Percentiles rank a stretch among this genome's conserved stretches.
Evolutionary conservation across 352 stramenopile species (phyloP).

Genomic region (Pythium rhizo-oryzae): DNA sequence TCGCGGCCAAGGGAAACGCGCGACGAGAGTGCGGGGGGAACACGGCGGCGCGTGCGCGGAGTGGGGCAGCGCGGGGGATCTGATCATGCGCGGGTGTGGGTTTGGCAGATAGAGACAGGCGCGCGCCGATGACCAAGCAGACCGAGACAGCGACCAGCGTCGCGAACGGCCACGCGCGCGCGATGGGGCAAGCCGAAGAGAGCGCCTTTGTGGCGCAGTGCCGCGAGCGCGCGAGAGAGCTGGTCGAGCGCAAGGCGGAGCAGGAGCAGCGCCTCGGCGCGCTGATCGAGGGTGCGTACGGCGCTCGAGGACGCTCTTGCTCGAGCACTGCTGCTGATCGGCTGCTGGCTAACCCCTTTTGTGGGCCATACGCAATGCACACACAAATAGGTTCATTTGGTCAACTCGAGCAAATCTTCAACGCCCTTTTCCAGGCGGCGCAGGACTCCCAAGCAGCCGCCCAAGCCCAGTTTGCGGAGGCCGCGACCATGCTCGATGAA

Average conservation of each 20-base stretch:
- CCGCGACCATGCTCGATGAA: conserved; percentile 7
- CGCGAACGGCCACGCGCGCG: not conserved
- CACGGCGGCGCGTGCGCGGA: not conserved
- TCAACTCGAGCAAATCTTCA: conserved; percentile 40
- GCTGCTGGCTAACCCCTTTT: not conserved
- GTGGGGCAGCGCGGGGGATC: not conserved
- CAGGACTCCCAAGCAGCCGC: conserved; percentile 5
- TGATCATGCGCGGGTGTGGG: not conserved
- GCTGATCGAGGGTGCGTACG: conserved; percentile 51
- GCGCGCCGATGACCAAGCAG: not conserved
- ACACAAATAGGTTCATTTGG: conserved; percentile 14
- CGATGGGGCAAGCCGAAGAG: not conserved
- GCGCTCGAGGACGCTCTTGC: not conserved
- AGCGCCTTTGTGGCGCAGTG: conserved; percentile 41
- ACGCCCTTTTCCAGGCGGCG: conserved; percentile 17
- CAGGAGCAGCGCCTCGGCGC: conserved; percentile 58
- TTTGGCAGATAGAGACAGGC: not conserved
- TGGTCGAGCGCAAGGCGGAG: conserved; percentile 56
- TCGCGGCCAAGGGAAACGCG: conserved; percentile 2
- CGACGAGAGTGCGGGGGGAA: not conserved
- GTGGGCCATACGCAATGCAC: not conserved
- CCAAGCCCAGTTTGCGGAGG: conserved; percentile 22
- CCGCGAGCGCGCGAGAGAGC: conserved; percentile 36
- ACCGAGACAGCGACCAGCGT: not conserved
- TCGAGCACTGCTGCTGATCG: not conserved